Conservation (phyloP, 2,329 filamentous ascomycete genomes). For the Grosmannia serpens region DNA sequence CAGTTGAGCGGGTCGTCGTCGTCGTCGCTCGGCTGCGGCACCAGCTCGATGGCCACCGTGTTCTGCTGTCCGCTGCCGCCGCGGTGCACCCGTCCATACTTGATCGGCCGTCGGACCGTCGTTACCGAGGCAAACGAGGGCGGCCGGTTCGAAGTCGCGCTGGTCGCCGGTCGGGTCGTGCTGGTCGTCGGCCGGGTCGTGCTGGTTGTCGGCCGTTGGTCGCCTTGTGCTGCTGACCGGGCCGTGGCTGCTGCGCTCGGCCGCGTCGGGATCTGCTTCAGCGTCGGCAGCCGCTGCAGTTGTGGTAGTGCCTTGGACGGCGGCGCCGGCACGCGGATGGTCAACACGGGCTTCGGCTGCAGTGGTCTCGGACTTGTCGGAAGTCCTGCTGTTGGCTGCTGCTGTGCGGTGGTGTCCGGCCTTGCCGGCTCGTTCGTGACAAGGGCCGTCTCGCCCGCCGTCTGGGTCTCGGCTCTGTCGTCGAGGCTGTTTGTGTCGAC, state of each 20-base stretch:
- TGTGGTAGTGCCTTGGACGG: neutral
- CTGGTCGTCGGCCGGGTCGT: neutral
- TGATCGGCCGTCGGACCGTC: neutral
- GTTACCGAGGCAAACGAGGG: neutral
- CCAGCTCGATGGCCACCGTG: conserved; percentile 30
- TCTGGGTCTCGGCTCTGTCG: neutral
- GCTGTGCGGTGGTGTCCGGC: neutral
- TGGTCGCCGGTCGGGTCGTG: neutral
- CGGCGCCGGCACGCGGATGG: neutral
- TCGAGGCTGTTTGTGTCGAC: neutral
- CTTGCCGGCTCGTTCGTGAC: no score
- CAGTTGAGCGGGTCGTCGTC: conserved; percentile 47
- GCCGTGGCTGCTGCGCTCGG: neutral
- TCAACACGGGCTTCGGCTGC: neutral
- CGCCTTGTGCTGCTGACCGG: neutral
- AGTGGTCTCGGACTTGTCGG: neutral
- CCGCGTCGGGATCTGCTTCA: neutral
- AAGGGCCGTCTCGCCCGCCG: no score
- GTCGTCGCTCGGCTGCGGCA: conserved; percentile 45
- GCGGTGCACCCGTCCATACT: conserved; percentile 7
- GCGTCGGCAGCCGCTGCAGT: neutral
- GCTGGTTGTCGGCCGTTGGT: no score
- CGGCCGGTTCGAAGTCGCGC: no score
- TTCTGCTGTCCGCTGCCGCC: conserved; percentile 24
- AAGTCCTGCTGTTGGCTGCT: neutral